Conservation (phyloP, 2,329 filamentous ascomycete species). For the Paraconiothyrium brasiliense region DNA sequence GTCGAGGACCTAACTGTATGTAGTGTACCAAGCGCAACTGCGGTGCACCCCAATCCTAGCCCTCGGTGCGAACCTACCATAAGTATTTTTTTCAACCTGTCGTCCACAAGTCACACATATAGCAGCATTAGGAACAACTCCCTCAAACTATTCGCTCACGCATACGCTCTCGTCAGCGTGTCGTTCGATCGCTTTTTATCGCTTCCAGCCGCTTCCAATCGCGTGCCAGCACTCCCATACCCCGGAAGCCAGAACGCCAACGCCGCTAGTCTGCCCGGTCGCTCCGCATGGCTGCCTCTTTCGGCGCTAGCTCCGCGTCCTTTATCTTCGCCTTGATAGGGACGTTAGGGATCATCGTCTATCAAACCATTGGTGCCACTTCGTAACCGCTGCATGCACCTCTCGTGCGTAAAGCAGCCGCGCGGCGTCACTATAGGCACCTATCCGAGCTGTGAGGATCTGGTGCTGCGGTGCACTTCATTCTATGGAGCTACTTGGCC, state of each 20-base stretch:
- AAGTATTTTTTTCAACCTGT: not conserved
- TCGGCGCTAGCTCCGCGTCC: constrained; percentile 6
- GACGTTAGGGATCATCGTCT: constrained; percentile 1
- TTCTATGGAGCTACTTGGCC: no score
- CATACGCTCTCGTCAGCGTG: not conserved
- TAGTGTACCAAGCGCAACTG: not conserved
- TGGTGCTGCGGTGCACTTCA: not conserved
- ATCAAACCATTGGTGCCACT: not conserved
- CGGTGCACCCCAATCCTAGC: not conserved
- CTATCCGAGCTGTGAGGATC: not conserved
- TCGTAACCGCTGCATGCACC: not conserved
- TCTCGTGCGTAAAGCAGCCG: not conserved
- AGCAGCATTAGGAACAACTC: not conserved
- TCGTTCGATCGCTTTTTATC: not conserved
- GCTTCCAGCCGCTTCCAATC: not conserved
- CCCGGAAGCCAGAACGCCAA: constrained; percentile 6
- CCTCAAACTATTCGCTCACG: not conserved
- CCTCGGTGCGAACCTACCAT: not conserved
- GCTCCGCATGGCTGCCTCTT: constrained; percentile 4
- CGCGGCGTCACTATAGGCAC: not conserved
- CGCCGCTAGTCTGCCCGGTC: constrained; percentile 9
- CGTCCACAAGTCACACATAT: not conserved
- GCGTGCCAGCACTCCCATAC: not conserved
- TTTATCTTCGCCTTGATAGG: constrained; percentile 12
- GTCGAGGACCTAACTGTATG: not conserved